Evolutionary conservation across 2,329 filamentous ascomycete genomes (phyloP).

Genomic region (Phaeosphaeria sp.): DNA sequence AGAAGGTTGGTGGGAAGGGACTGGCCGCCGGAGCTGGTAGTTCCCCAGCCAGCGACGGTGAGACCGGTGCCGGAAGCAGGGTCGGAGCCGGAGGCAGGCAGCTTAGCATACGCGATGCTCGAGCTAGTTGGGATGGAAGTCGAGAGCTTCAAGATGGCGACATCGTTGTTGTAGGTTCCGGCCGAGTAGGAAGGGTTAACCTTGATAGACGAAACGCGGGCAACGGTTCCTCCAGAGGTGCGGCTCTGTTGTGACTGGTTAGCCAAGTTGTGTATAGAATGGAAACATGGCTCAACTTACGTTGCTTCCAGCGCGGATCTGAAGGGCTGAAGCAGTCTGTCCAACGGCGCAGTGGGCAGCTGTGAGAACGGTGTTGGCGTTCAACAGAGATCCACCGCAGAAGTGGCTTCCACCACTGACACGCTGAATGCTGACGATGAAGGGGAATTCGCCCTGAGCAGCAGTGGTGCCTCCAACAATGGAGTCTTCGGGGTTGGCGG

Average conservation of each 20-base stretch:
- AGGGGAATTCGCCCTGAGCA: constrained; percentile 34
- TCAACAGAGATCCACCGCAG: constrained; percentile 37
- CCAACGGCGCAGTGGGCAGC: constrained; percentile 36
- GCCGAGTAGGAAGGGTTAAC: constrained; percentile 29
- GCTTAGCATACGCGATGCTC: constrained; percentile 29
- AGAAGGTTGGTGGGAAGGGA: constrained; percentile 19
- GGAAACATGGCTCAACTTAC: constrained; percentile 13
- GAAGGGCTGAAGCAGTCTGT: constrained; percentile 18
- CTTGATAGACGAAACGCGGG: constrained; percentile 23
- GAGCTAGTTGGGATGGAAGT: constrained; percentile 30
- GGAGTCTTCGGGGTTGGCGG: neutral
- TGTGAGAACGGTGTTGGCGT: constrained; percentile 37
- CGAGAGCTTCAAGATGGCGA: constrained; percentile 36
- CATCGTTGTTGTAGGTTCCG: constrained; percentile 24
- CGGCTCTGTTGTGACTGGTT: constrained; percentile 13
- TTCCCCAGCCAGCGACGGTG: constrained; percentile 38
- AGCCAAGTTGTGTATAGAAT: neutral
- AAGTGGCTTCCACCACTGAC: constrained; percentile 23
- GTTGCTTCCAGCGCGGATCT: constrained; percentile 30
- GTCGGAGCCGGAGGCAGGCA: constrained; percentile 31
- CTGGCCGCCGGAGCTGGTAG: constrained; percentile 14
- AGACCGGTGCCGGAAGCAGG: constrained; percentile 24
- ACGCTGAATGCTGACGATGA: constrained; percentile 32
- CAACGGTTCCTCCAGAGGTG: constrained; percentile 27
- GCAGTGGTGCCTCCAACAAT: constrained; percentile 38